Base-by-base conservation (phyloP, 345 rosid species). In the Kernera saxatilis region DNA sequence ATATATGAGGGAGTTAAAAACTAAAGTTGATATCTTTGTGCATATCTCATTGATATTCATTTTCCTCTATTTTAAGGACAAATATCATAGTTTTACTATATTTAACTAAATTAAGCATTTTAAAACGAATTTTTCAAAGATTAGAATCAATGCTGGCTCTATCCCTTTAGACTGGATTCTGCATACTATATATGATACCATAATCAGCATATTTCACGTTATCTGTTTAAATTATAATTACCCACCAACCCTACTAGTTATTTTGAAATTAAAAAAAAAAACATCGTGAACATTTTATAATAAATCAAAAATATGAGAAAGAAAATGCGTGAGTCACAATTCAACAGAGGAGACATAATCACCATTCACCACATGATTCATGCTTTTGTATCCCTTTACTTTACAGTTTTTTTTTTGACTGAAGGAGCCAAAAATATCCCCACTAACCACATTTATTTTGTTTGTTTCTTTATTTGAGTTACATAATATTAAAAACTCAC, bases 321-420 rank as follows among this genome's bases (percentile, higher is more conserved):
- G 15, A 51, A 51, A 17, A 18, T 40, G 29, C 63, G 52, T 53
- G 76, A 32, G 54, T 43, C 70, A 53, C 29, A 62, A 41, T 22
- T 63, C 63, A 63, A 32, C 29, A 39, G 26, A 40, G 61, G 17
- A 0, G 44, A 19, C 45, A 58, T 19, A 46, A 62, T 32, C 33
- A 71, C 43, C 43, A 62, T 40, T 62, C 48, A 54, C 41, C 70
- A 64, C 71, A 72, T 54, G 56, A 54, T 14, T 63, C 55, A 63
- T 72, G 63, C 54, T 53, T 32, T 52, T 29, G 8, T 15, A 11
- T 27, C 52, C 6, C 21, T 58, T 22, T 59, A 23, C 15, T 70
- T 48, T 18, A 59, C 15, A 13, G 51, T 71, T 29, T n/a, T n/a
- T n/a, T n/a, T n/a, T n/a, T 53, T 29, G 48, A 49, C 12, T 33